A percentile compares a stretch with the other conserved stretches of the same genome.
phyloP scores from a whole-genome alignment of 2,329 filamentous ascomycete genomes.

The Colletotrichum salicis region DNA sequence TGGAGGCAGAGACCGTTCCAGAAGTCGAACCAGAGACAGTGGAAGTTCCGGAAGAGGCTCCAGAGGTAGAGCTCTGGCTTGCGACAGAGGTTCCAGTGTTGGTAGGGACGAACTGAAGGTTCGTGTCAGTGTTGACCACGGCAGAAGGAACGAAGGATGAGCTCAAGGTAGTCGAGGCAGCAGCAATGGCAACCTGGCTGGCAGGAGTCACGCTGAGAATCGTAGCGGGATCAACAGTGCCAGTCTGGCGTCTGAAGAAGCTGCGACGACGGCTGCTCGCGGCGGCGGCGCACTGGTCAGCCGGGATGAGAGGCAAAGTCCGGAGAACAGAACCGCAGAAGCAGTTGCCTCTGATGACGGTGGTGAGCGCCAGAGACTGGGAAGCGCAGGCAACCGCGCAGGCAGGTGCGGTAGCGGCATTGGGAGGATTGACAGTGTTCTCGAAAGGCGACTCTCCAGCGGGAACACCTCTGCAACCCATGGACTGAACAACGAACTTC shows the following conservation, averaged over 20 bases:
- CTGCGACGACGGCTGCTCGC: neutral
- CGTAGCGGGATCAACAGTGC: conserved; percentile 3
- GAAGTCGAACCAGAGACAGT: neutral
- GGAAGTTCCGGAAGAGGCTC: neutral
- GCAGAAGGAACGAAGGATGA: neutral
- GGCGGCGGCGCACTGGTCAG: neutral
- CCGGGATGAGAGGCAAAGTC: neutral
- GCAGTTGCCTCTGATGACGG: neutral
- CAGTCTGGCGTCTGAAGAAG: conserved; percentile 2
- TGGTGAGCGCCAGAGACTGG: neutral
- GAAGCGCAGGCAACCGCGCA: neutral
- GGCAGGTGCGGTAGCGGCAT: neutral
- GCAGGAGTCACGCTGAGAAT: neutral
- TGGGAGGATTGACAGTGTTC: neutral
- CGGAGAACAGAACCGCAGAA: conserved; percentile 9
- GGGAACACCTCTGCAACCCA: conserved; percentile 15
- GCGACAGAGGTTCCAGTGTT: neutral
- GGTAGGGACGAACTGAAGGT: neutral
- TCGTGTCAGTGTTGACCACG: neutral
- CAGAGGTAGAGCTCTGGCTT: neutral
- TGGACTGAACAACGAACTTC: neutral
- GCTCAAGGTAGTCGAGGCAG: neutral
- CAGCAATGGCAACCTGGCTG: conserved; percentile 1
- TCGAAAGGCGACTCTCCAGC: conserved; percentile 24
- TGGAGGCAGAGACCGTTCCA: neutral